These are phyloP conservation scores for Apiospora pterosperma DNA, from an alignment of 2,329 filamentous ascomycete species.

Conservation along the genomic window DNA sequence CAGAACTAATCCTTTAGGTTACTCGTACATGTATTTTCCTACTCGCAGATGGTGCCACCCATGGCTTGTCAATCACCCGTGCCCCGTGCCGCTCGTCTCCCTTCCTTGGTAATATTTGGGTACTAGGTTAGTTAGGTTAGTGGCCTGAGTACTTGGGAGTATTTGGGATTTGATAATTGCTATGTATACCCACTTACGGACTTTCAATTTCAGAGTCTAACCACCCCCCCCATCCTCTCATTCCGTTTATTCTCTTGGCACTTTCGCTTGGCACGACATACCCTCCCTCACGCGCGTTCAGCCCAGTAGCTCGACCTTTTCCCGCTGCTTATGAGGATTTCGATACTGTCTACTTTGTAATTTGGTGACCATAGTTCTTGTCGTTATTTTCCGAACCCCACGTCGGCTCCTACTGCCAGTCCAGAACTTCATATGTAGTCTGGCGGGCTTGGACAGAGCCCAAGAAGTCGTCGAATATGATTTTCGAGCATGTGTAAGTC, in stretches of 20 bases:
- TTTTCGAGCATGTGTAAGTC: constrained; percentile 13
- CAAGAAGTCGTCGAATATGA: constrained; percentile 7
- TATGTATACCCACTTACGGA: background rate
- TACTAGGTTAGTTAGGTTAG: too few relatives aligned
- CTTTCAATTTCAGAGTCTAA: constrained; percentile 6
- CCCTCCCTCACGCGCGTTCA: background rate
- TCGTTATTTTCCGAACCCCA: background rate
- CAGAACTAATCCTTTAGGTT: background rate
- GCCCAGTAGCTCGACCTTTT: background rate
- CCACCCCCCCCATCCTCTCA: background rate
- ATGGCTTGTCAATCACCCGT: too few relatives aligned
- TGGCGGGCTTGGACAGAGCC: constrained; percentile 1
- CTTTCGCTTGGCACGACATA: background rate
- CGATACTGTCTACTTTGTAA: background rate
- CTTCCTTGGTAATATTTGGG: too few relatives aligned
- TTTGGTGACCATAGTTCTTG: background rate
- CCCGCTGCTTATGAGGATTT: background rate
- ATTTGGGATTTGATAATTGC: background rate
- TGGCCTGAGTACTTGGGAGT: too few relatives aligned
- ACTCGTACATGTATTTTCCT: too few relatives aligned
- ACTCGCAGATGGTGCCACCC: background rate
- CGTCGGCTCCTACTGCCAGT: background rate
- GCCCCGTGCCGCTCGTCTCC: too few relatives aligned
- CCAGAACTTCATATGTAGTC: background rate
- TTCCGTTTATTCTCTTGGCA: constrained; percentile 4